Percentiles rank a stretch among this genome's conserved stretches.
These are phyloP conservation scores for Pichia exigua DNA, from an alignment of 805 yeast species.

Conservation along the genomic window DNA sequence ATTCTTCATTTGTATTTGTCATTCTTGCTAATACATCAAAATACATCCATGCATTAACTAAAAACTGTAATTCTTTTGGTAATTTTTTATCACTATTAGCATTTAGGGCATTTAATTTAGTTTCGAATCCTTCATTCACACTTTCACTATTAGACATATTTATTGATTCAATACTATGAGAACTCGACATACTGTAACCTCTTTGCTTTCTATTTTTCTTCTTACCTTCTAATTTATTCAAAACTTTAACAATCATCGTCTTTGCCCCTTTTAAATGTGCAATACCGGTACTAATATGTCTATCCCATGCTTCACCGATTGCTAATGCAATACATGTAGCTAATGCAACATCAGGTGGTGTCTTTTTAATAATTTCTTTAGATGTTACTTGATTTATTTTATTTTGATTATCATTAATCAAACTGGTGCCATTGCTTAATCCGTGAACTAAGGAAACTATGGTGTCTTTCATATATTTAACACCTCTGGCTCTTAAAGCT, in stretches of 20 bases:
- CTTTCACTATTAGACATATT: background rate
- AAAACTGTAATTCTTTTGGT: constrained; percentile 40
- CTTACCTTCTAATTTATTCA: constrained; percentile 19
- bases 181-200: background rate
- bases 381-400: background rate
- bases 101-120: background rate
- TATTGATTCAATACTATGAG: background rate
- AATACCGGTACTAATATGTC: constrained; percentile 58
- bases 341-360: constrained; percentile 56
- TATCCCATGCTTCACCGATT: constrained; percentile 62
- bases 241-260: constrained; percentile 46
- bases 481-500: constrained; percentile 40
- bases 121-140: background rate
- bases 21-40: constrained; percentile 60
- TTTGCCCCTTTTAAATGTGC: constrained; percentile 64
- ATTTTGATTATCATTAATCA: background rate
- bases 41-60: constrained; percentile 61
- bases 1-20: constrained; percentile 39
- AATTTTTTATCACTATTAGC: constrained; percentile 10
- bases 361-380: background rate
- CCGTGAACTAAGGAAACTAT: constrained; percentile 55
- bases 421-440: constrained; percentile 22
- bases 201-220: constrained; percentile 12
- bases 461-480: constrained; percentile 51
- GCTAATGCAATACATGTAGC: constrained; percentile 59